Evolutionary conservation across 176 grass and related monocot species (phyloP), one percentile per base, ranked within the genome.

Genomic region (Zoysia pacifica): DNA sequence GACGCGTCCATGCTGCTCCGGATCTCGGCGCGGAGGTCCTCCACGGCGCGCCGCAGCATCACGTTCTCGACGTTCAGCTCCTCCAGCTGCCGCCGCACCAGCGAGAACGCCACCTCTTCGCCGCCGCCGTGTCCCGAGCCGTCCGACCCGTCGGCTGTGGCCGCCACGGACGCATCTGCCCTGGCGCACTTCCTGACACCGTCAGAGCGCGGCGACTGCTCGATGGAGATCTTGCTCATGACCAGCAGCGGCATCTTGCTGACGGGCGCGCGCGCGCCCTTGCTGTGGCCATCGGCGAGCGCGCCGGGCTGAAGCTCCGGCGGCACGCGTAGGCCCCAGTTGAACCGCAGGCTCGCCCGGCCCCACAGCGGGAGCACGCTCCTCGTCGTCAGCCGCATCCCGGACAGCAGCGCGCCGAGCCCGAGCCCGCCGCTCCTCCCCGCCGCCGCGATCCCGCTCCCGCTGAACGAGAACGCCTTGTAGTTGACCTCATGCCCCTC

Each of bases 161-260:
- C 74, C 18, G 46, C 50, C 2, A 13, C n/a, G 42, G 20, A 67
- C 2, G 13, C 18, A 4, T 66, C 72, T 12, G 41, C 4, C 11
- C 56, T 59, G 62, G 51, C 46, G 51, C 19, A n/a, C 12, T 68
- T 53, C 4, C 50, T 52, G 40, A 84, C 73, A 46, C 67, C 69
- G 39, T 19, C 70, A 15, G 47, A 60, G 40, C 64, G 62, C 7
- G 70, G 62, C 11, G 85, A 71, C 44, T 92, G 90, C 75, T 94
- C 86, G 55, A 98, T 93, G 51, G 75, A 91, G 76, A 98, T 73
- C 92, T 94, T 98, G 83, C 72, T 93, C 88, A 98, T 83, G 42
- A 91, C 90, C 9, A 94, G 90, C 56, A 94, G 88, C 12, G 94
- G 94, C 79, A 97, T 78, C 85, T 90, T 92, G 70, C 48, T 72